A percentile compares a stretch with the other conserved stretches of the same genome.
These are phyloP conservation scores for Fusarium bactridioides DNA, from an alignment of 2,329 filamentous ascomycete species.

Conservation along the genomic window DNA sequence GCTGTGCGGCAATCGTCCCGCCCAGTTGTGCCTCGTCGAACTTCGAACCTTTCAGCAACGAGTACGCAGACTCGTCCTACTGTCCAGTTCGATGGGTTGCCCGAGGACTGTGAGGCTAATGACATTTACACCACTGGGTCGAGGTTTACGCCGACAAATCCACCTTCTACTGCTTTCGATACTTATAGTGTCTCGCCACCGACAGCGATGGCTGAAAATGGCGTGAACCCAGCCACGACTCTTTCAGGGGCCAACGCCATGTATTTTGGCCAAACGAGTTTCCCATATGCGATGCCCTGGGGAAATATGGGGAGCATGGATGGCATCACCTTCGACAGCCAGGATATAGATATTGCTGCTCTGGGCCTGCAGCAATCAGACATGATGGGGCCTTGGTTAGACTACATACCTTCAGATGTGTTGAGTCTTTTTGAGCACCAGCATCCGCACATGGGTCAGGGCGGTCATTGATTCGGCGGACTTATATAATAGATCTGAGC, in stretches of 20 bases:
- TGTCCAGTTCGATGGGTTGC: conserved; percentile 43
- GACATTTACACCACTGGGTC: conserved; percentile 46
- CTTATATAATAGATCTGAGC: background rate
- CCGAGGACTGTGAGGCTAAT: conserved; percentile 43
- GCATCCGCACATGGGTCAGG: conserved; percentile 39
- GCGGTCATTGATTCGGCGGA: conserved; percentile 18
- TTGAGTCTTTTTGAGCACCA: conserved; percentile 61
- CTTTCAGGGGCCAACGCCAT: conserved; percentile 29
- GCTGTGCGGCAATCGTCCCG: conserved; percentile 56
- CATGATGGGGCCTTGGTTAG: conserved; percentile 75
- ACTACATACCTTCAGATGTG: conserved; percentile 74
- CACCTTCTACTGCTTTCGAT: conserved; percentile 54
- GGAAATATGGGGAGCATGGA: conserved; percentile 50
- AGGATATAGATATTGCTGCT: conserved; percentile 77
- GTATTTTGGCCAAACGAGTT: conserved; percentile 41
- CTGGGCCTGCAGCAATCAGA: conserved; percentile 67
- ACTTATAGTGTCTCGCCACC: conserved; percentile 53
- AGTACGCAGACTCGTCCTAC: conserved; percentile 33
- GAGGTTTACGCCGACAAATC: conserved; percentile 53
- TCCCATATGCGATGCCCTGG: conserved; percentile 45
- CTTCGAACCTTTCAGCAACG: conserved; percentile 33
- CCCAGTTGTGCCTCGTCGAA: conserved; percentile 38
- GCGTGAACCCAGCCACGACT: conserved; percentile 20
- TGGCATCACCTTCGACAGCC: conserved; percentile 76
- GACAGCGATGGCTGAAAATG: conserved; percentile 50